phyloP scores from a whole-genome alignment of 139 green algal genomes.

The Nannochloris sp. region DNA sequence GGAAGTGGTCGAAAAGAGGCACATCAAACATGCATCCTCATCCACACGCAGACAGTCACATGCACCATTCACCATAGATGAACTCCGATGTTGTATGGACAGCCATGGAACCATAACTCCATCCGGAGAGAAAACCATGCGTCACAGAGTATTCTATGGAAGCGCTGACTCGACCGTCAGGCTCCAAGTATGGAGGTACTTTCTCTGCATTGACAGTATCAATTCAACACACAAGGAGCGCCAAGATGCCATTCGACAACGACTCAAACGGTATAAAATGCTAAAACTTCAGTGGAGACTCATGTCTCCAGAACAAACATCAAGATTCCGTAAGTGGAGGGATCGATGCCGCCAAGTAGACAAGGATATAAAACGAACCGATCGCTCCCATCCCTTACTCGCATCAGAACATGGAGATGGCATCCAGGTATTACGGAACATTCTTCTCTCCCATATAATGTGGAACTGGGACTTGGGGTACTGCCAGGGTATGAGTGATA shows the following conservation, averaged over 20 bases:
- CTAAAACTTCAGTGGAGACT: conserved; percentile 55
- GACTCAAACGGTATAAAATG: conserved; percentile 1
- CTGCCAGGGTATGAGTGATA: conserved; percentile 81
- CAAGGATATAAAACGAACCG: conserved; percentile 77
- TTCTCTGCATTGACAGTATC: conserved; percentile 62
- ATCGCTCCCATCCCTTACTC: conserved; percentile 49
- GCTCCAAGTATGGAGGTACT: conserved; percentile 68
- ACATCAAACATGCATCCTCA: no score
- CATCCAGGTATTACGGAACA: conserved; percentile 27
- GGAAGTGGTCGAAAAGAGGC: no score
- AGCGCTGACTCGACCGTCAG: conserved; percentile 43
- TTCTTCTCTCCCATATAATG: conserved; percentile 67
- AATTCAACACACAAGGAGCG: conserved; percentile 33
- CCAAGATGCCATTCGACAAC: background rate
- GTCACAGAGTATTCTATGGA: conserved; percentile 47
- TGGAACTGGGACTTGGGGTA: conserved; percentile 89
- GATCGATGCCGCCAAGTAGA: conserved; percentile 60
- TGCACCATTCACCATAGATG: no score
- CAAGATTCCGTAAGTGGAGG: conserved; percentile 61
- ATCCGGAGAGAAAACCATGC: conserved; percentile 33
- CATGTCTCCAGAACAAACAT: conserved; percentile 56
- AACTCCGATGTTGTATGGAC: no score
- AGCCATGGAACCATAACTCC: no score
- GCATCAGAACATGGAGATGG: conserved; percentile 29
- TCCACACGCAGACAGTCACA: no score